These are phyloP conservation scores for Cytospora leucostoma DNA, from an alignment of 2,329 filamentous ascomycete genomes.

Conservation along the genomic window DNA sequence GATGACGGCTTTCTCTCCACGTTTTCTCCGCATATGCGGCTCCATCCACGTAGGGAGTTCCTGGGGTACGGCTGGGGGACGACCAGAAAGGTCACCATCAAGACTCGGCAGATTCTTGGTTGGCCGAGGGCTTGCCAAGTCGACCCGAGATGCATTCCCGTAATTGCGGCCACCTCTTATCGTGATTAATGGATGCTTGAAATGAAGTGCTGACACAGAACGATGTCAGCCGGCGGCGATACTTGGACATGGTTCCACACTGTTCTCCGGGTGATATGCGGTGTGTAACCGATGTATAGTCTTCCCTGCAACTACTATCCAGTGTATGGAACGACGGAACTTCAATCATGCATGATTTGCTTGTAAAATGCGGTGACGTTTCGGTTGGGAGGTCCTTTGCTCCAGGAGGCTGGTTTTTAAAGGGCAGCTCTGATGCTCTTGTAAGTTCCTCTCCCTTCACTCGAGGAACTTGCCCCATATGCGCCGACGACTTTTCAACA, in stretches of 20 bases:
- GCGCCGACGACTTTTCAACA: background rate
- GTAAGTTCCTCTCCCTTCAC: background rate
- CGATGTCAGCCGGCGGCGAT: constrained; percentile 1
- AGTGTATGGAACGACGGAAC: constrained; percentile 10
- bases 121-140: constrained; percentile 19
- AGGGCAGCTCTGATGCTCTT: background rate
- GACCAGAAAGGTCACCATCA: background rate
- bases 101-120: constrained; percentile 25
- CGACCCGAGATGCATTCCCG: background rate
- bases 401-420: too few relatives aligned
- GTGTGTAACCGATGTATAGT: constrained; percentile 1
- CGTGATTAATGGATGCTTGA: background rate
- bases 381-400: background rate
- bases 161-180: background rate
- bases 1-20: background rate
- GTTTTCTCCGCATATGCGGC: constrained; percentile 25
- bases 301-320: constrained; percentile 6
- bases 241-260: background rate
- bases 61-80: constrained; percentile 1
- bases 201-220: background rate
- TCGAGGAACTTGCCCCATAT: background rate
- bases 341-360: constrained; percentile 11
- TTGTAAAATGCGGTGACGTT: constrained; percentile 17
- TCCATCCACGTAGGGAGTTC: constrained; percentile 5
- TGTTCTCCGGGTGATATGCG: background rate